A percentile compares a stretch with the other conserved stretches of the same genome.
Conservation (phyloP, 2,329 filamentous ascomycete genomes). For the Fusarium ramigenum region DNA sequence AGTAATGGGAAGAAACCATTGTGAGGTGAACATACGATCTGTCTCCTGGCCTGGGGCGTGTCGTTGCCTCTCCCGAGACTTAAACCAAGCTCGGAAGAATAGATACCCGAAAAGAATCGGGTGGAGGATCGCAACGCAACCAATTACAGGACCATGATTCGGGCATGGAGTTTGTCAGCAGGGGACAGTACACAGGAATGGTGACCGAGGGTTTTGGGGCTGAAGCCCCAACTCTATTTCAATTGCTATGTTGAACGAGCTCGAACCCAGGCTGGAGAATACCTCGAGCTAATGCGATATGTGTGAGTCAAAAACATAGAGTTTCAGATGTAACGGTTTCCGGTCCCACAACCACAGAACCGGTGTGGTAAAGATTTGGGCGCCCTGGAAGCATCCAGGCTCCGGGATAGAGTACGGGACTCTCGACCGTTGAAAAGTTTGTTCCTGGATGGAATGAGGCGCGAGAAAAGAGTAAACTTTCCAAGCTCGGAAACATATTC, state of each 20-base stretch:
- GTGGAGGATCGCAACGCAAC: conserved; percentile 1
- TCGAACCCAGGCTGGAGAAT: conserved; percentile 5
- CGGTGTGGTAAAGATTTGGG: conserved; percentile 21
- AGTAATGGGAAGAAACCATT: conserved; percentile 4
- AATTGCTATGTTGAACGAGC: not conserved
- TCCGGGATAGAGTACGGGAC: conserved; percentile 16
- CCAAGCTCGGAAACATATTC: conserved; percentile 19
- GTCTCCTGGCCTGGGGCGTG: conserved; percentile 17
- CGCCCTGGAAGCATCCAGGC: conserved; percentile 10
- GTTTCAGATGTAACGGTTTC: conserved; percentile 30
- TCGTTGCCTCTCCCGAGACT: conserved; percentile 9
- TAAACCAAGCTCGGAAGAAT: conserved; percentile 18
- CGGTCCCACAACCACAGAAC: conserved; percentile 35
- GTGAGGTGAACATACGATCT: conserved; percentile 37
- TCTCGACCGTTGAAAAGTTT: conserved; percentile 24
- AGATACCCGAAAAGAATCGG: conserved; percentile 12
- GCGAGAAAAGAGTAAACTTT: conserved; percentile 31
- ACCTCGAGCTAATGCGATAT: conserved; percentile 22
- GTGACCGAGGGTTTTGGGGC: conserved; percentile 22
- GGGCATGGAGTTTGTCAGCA: not conserved
- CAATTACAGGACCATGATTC: not conserved
- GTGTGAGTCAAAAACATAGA: conserved; percentile 37
- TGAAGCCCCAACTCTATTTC: conserved; percentile 11
- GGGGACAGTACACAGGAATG: not conserved
- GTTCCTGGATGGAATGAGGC: conserved; percentile 22